Percentiles rank a stretch among this genome's conserved stretches.
Evolutionary conservation across 1,284 basidiomycete genomes (phyloP).

Genomic region (Phellopilus nigrolimitatus): DNA sequence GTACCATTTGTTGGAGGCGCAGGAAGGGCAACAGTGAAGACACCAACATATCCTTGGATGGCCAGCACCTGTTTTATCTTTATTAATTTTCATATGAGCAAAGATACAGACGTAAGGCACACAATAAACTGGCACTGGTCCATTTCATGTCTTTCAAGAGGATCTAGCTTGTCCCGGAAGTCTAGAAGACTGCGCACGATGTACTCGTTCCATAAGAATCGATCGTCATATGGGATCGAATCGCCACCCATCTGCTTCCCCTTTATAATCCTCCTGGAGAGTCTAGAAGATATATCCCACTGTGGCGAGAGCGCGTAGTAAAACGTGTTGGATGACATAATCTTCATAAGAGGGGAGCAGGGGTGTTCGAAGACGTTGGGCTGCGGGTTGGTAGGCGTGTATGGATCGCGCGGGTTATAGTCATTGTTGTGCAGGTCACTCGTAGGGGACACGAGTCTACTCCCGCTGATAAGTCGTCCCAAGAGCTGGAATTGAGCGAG

Average conservation of each 20-base stretch:
- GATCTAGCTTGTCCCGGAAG: slow-evolving; percentile 72
- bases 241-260: slow-evolving; percentile 47
- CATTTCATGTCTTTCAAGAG: slow-evolving; percentile 61
- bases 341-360: slow-evolving; percentile 85
- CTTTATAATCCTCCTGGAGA: slow-evolving; percentile 62
- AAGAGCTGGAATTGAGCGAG: slow-evolving; percentile 61
- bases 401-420: slow-evolving; percentile 48
- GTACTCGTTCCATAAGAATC: slow-evolving; percentile 87
- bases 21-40: slow-evolving; percentile 65
- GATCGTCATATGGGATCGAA: slow-evolving; percentile 65
- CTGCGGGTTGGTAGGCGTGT: slow-evolving; percentile 35
- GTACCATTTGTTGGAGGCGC: slow-evolving; percentile 67
- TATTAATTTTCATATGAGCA: slow-evolving; percentile 29
- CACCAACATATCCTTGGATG: slow-evolving; percentile 90
- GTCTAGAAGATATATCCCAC: slow-evolving; percentile 87
- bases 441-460: background rate
- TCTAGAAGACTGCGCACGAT: slow-evolving; percentile 77
- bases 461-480: slow-evolving; percentile 59
- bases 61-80: slow-evolving; percentile 60
- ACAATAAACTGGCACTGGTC: slow-evolving; percentile 81
- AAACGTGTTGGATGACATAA: slow-evolving; percentile 88
- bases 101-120: slow-evolving; percentile 32
- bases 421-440: slow-evolving; percentile 39
- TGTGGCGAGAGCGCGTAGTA: slow-evolving; percentile 81
- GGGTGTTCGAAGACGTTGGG: slow-evolving; percentile 75